A percentile compares a stretch with the other conserved stretches of the same genome.
Conservation (phyloP, 129 eudicot species). For the Chrysanthemum makinoi region DNA sequence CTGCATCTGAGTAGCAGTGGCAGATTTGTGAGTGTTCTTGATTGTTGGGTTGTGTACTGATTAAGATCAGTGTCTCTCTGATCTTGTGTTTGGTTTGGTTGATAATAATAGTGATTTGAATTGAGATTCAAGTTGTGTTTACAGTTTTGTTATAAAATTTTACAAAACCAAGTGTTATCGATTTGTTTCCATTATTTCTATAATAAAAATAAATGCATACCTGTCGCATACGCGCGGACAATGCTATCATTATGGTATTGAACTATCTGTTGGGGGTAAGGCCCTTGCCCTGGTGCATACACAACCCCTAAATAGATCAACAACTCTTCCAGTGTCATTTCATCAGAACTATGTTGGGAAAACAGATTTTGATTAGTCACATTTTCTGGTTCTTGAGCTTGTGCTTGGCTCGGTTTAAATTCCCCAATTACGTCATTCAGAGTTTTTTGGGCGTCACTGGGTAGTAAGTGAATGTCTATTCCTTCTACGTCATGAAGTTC, state of each 20-base stretch:
- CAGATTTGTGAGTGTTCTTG: too few relatives aligned
- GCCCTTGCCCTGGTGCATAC: not conserved
- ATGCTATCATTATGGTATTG: not conserved
- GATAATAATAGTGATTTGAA: too few relatives aligned
- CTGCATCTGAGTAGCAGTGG: too few relatives aligned
- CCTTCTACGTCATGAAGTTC: not conserved
- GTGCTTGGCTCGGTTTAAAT: constrained; percentile 4
- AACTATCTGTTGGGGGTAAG: not conserved
- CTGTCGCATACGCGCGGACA: not conserved
- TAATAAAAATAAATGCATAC: not conserved
- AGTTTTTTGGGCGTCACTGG: not conserved
- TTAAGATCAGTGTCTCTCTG: too few relatives aligned
- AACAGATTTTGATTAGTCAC: not conserved
- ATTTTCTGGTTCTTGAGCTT: constrained; percentile 7
- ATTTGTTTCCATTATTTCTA: not conserved
- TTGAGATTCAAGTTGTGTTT: too few relatives aligned
- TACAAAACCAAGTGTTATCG: not conserved
- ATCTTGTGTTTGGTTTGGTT: too few relatives aligned
- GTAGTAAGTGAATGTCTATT: not conserved
- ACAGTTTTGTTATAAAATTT: too few relatives aligned
- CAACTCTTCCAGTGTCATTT: constrained; percentile 25
- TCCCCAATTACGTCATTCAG: not conserved
- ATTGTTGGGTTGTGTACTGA: too few relatives aligned
- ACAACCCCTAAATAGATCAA: constrained; percentile 20
- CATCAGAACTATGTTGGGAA: constrained; percentile 9